These are phyloP conservation scores for Leishmania major DNA, from an alignment of 208 protist species.

Conservation along the genomic window DNA sequence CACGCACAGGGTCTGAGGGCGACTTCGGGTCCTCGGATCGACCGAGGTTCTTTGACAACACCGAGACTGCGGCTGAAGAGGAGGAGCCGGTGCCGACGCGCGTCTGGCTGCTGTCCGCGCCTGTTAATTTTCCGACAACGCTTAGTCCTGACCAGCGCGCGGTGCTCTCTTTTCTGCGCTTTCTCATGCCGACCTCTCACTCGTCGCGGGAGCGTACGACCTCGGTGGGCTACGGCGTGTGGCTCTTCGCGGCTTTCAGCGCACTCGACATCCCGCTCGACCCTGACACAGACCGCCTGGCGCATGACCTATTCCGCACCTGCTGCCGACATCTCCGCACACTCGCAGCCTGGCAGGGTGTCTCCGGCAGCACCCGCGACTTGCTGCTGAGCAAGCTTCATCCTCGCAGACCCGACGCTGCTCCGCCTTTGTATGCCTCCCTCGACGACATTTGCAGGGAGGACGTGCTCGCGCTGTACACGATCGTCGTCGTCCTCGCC, in stretches of 20 bases:
- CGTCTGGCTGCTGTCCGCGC: not conserved
- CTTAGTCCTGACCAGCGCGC: slow-evolving; percentile 13
- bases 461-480: slow-evolving; percentile 75
- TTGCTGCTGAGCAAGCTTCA: slow-evolving; percentile 40
- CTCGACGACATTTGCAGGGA: slow-evolving; percentile 49
- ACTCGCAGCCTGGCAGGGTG: slow-evolving; percentile 41
- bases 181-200: slow-evolving; percentile 39
- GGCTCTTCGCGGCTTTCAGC: slow-evolving; percentile 61
- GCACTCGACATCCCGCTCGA: slow-evolving; percentile 78
- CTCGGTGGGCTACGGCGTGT: slow-evolving; percentile 64
- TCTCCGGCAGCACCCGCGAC: slow-evolving; percentile 50
- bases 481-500: slow-evolving; percentile 69
- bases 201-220: not conserved
- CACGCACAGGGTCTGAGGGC: not conserved
- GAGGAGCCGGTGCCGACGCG: not conserved
- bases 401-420: not conserved
- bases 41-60: slow-evolving; percentile 34
- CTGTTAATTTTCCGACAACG: not conserved
- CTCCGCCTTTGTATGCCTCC: slow-evolving; percentile 35
- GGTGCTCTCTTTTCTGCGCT: slow-evolving; percentile 48
- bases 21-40: not conserved
- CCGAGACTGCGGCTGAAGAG: slow-evolving; percentile 7
- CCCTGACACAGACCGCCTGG: slow-evolving; percentile 76
- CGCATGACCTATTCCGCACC: slow-evolving; percentile 66
- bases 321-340: slow-evolving; percentile 71